A percentile compares a stretch with the other conserved stretches of the same genome.
Evolutionary conservation across 345 rosid species (phyloP).

Genomic region (Linum trigynum): DNA sequence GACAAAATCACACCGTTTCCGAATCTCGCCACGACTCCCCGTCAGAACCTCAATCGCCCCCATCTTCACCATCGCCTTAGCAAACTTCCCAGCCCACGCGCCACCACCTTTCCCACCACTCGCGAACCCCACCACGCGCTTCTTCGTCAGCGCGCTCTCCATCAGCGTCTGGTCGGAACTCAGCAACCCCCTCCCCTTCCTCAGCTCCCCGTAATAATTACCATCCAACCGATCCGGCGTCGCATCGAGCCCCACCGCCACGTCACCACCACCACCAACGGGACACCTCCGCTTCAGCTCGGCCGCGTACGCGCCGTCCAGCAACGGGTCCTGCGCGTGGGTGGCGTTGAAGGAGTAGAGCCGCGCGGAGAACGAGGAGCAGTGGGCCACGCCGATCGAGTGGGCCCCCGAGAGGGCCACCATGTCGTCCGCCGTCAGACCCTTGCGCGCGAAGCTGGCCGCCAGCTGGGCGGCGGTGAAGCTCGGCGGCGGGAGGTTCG

Average conservation of each 20-base stretch:
- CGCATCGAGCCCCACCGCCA: background rate
- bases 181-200: background rate
- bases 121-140: background rate
- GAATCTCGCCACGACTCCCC: background rate
- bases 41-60: slow-evolving; percentile 2
- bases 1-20: background rate
- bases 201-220: background rate
- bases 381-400: slow-evolving; percentile 18
- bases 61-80: slow-evolving; percentile 5
- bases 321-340: background rate
- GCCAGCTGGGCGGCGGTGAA: slow-evolving; percentile 13
- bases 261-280: background rate
- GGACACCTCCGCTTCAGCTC: background rate
- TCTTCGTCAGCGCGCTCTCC: background rate
- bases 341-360: slow-evolving; percentile 9
- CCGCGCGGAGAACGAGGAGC: slow-evolving; percentile 16
- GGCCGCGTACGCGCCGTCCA: background rate
- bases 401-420: slow-evolving; percentile 27
- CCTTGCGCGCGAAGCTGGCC: slow-evolving; percentile 14
- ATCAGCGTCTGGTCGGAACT: slow-evolving; percentile 2
- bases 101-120: background rate
- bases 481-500: slow-evolving; percentile 3
- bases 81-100: background rate
- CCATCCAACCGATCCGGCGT: background rate
- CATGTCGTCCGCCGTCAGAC: slow-evolving; percentile 17